These are phyloP conservation scores for Annulohypoxylon moriforme DNA, from an alignment of 495 filamentous ascomycete genomes.

Conservation along the genomic window DNA sequence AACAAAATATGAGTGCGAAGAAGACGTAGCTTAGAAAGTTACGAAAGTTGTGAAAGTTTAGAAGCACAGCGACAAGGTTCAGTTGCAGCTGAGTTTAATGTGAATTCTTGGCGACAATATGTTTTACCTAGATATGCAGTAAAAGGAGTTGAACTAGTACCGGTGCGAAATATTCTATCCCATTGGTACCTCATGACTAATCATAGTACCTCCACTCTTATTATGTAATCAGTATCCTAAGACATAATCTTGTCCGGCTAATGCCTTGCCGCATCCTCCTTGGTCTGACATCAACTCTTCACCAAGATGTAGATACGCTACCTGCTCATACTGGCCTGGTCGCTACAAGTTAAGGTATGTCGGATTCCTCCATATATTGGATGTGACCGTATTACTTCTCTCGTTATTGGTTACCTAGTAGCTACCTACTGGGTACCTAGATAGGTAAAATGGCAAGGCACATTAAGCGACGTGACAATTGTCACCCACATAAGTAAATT, in stretches of 20 bases:
- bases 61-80: slow-evolving; percentile 4
- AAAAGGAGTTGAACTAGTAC: background rate
- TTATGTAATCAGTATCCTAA: background rate
- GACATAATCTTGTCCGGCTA: background rate
- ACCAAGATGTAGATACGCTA: no score
- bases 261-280: background rate
- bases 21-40: background rate
- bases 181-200: background rate
- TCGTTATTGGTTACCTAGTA: no score
- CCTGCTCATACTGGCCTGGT: no score
- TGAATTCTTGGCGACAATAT: background rate
- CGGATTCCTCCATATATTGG: no score
- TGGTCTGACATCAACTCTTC: background rate
- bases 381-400: no score
- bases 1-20: background rate
- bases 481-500: no score
- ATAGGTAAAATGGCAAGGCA: no score
- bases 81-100: background rate
- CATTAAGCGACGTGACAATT: no score
- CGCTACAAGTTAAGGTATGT: no score
- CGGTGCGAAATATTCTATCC: background rate
- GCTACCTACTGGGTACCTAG: no score
- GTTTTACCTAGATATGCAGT: background rate
- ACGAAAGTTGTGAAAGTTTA: background rate
- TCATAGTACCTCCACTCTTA: background rate